Evolutionary conservation across 257 asterid genomes (phyloP), one percentile per base, ranked within the genome.

Genomic region (Leonotis leonurus): DNA sequence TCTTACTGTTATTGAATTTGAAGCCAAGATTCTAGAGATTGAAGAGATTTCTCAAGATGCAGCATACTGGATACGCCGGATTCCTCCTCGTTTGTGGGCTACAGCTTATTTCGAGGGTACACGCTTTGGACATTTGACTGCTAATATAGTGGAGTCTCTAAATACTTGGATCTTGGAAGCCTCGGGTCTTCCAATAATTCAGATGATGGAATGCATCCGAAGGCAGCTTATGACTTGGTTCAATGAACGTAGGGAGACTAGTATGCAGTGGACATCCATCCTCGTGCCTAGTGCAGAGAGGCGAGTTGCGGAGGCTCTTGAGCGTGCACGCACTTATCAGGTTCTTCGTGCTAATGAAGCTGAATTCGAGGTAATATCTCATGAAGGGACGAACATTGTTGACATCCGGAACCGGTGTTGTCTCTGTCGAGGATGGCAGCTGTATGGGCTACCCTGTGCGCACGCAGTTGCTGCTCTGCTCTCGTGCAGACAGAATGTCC

Each of bases 281-380:
- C 94, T 92, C 0, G 97, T 83, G 26, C 99, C 97, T 0, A 71
- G 78, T 1, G 97, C 99, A 0, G 97, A 92, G 86, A 72, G 87
- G 45, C 85, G 85, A 12, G 96, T 92, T 1, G 93, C 95, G 0
- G 99, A 89, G 66, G 94, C 99, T 6, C 82, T 92, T 13, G 99
- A 86, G 64, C 91, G 90, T 5, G 97, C 95, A 14, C 82, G 95
- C 3, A 83, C 91, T 8, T 89, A 86, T 69, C 95, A 86, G 77
- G 97, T 89, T 45, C 97, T 92, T 3, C 97, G 99, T 6, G 95
- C 97, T 1, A 89, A 92, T 16, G 99, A 92, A 46, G 96, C 97
- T 18, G 97, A 92, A 48, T 92, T 89, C 27, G 99, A 89, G 80
- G 97, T 92, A 8, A 86, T 86, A 59, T 89, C 99, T 14, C 95